These are phyloP conservation scores for Sapria himalayana DNA, from an alignment of 345 rosid species.

Conservation along the genomic window DNA sequence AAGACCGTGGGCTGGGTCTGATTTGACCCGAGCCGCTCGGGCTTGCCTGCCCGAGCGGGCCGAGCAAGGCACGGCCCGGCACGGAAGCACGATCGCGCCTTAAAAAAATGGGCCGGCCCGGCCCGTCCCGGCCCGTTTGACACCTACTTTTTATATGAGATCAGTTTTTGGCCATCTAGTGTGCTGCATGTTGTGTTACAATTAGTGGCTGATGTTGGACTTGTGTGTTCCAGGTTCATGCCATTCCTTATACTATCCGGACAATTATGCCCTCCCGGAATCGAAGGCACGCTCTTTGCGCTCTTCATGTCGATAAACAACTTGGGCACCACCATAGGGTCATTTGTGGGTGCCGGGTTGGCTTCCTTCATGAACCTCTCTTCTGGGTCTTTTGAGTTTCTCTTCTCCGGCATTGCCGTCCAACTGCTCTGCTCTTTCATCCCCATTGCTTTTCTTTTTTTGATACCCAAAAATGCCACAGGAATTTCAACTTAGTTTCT, in stretches of 20 bases:
- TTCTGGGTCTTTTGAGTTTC: conserved; percentile 76
- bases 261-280: conserved; percentile 88
- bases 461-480: conserved; percentile 84
- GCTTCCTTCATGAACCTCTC: conserved; percentile 61
- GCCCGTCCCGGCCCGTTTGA: too few relatives aligned
- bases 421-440: conserved; percentile 59
- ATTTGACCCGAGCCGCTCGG: too few relatives aligned
- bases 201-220: too few relatives aligned
- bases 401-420: conserved; percentile 37
- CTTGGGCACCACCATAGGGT: conserved; percentile 67
- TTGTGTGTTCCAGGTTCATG: conserved; percentile 92
- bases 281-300: conserved; percentile 87
- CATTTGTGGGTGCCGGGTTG: conserved; percentile 76
- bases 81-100: too few relatives aligned
- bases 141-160: too few relatives aligned
- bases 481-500: conserved; percentile 37
- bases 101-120: too few relatives aligned
- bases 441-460: conserved; percentile 49
- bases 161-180: too few relatives aligned
- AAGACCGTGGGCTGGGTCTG: too few relatives aligned
- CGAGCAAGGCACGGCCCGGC: too few relatives aligned
- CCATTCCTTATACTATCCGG: conserved; percentile 92
- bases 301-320: conserved; percentile 93
- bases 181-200: too few relatives aligned
- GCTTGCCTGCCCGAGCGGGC: too few relatives aligned